Evolutionary conservation across 2,329 filamentous ascomycete species (phyloP).

Genomic region (Triangularia verruculosa): DNA sequence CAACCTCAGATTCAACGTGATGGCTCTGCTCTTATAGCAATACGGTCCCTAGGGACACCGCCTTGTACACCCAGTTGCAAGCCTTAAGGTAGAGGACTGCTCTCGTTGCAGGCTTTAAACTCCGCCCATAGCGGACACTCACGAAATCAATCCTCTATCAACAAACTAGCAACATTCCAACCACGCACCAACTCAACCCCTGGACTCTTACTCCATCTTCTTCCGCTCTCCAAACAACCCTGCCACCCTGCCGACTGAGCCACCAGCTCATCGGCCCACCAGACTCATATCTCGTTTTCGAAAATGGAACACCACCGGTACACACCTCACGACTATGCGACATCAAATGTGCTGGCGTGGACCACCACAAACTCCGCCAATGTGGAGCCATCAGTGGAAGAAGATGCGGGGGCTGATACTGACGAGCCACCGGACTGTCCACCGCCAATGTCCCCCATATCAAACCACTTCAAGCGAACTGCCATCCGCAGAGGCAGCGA

Average conservation of each 20-base stretch:
- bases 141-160: constrained; percentile 1
- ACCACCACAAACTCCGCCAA: constrained; percentile 41
- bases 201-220: not conserved
- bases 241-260: constrained; percentile 7
- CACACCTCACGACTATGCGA: constrained; percentile 36
- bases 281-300: constrained; percentile 9
- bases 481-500: constrained; percentile 48
- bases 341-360: constrained; percentile 46
- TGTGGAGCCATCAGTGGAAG: constrained; percentile 44
- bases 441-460: constrained; percentile 27
- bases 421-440: constrained; percentile 81
- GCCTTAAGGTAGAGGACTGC: constrained; percentile 24
- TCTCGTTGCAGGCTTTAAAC: not conserved
- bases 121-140: not conserved
- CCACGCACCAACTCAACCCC: not conserved
- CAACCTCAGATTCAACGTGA: constrained; percentile 11
- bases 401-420: constrained; percentile 69
- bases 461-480: constrained; percentile 46
- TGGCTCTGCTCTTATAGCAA: constrained; percentile 38
- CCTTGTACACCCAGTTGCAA: constrained; percentile 28
- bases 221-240: constrained; percentile 1
- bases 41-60: constrained; percentile 42
- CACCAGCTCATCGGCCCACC: constrained; percentile 6
- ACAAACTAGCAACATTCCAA: not conserved
- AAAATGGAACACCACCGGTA: constrained; percentile 35